Conservation (phyloP, 2,329 filamentous ascomycete genomes). For the Hypomyces rosellus region DNA sequence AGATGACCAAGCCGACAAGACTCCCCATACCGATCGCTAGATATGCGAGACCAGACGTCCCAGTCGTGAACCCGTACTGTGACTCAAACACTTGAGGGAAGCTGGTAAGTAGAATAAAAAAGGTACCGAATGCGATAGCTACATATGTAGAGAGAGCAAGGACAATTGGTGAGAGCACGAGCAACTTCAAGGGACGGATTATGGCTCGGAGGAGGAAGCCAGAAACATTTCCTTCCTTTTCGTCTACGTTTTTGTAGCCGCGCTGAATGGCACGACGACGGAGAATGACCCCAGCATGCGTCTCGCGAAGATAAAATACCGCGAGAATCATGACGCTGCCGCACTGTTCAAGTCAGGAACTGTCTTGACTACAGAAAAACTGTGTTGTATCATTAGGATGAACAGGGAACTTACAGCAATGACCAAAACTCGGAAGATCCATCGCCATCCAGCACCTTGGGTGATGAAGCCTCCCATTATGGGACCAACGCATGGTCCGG, state of each 20-base stretch:
- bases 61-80: conserved; percentile 5
- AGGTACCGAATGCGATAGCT: conserved; percentile 4
- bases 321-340: too few relatives aligned
- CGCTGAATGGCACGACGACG: conserved; percentile 37
- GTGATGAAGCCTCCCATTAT: conserved; percentile 58
- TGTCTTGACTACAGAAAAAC: too few relatives aligned
- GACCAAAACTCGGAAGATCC: conserved; percentile 57
- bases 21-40: neutral
- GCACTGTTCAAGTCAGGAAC: too few relatives aligned
- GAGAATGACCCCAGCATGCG: conserved; percentile 53
- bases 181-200: conserved; percentile 30
- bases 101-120: conserved; percentile 21
- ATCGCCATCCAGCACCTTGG: conserved; percentile 55
- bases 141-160: conserved; percentile 32
- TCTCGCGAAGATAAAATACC: conserved; percentile 48
- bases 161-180: conserved; percentile 45
- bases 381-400: conserved; percentile 36
- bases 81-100: conserved; percentile 43
- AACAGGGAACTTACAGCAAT: conserved; percentile 55
- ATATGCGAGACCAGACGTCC: conserved; percentile 4
- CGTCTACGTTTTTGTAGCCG: conserved; percentile 38
- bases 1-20: neutral
- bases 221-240: conserved; percentile 38
- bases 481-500: conserved; percentile 49
- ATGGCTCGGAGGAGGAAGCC: neutral